Evolutionary conservation across 106 monocot species (phyloP).

Genomic region (Apostasia shenzhenica): DNA sequence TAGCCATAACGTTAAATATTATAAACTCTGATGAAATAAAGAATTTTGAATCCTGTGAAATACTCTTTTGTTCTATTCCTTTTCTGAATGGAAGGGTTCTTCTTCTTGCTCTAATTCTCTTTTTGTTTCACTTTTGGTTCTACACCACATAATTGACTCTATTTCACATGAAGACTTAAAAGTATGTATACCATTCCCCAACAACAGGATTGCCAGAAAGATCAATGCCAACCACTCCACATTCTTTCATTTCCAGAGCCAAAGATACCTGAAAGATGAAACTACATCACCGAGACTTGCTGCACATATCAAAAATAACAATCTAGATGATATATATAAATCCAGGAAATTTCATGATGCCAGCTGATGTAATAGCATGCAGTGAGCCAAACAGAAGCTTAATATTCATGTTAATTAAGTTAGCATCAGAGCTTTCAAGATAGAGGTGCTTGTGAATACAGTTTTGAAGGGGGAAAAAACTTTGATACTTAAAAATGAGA

Average conservation of each 20-base stretch:
- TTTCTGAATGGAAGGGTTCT: not conserved
- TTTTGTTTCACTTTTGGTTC: too few relatives aligned
- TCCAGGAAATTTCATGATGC: too few relatives aligned
- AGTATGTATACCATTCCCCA: conserved; percentile 68
- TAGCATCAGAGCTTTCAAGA: not conserved
- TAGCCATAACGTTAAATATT: too few relatives aligned
- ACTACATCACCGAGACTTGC: not conserved
- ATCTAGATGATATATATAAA: too few relatives aligned
- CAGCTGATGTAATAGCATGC: too few relatives aligned
- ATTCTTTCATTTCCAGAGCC: conserved; percentile 70
- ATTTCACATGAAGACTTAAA: not conserved
- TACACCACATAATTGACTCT: too few relatives aligned
- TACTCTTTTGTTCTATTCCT: too few relatives aligned
- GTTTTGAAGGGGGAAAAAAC: not conserved
- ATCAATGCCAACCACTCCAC: conserved; percentile 89
- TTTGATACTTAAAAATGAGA: not conserved
- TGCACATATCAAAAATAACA: too few relatives aligned
- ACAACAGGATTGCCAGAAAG: conserved; percentile 94
- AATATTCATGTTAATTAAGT: not conserved
- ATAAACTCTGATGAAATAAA: not conserved
- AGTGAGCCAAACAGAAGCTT: too few relatives aligned
- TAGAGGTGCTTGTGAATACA: not conserved
- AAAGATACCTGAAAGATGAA: conserved; percentile 49
- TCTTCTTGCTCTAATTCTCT: too few relatives aligned
- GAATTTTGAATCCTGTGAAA: not conserved